Evolutionary conservation across 1,284 basidiomycete genomes (phyloP).

Genomic region (Apiotrichum mycotoxinovorans): DNA sequence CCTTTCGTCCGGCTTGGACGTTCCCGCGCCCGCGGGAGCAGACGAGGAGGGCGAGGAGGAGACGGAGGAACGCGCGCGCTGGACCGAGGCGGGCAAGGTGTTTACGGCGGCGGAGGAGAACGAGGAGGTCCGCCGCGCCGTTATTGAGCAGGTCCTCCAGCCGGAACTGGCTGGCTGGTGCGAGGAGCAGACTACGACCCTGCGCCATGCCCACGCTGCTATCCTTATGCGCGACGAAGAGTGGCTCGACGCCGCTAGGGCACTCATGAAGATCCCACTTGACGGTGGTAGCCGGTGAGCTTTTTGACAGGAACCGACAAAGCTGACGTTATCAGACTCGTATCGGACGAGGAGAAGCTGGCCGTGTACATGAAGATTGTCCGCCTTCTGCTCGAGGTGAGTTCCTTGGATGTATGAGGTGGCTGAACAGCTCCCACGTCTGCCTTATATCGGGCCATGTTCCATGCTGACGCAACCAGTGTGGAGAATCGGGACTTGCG

Average conservation of each 20-base stretch:
- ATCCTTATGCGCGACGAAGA: conserved; percentile 86
- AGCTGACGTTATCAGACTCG: conserved; percentile 55
- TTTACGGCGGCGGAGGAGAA: conserved; percentile 26
- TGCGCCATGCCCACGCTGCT: conserved; percentile 82
- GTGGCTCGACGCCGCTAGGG: conserved; percentile 85
- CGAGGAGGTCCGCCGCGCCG: conserved; percentile 31
- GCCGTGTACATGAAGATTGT: conserved; percentile 90
- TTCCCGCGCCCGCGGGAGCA: not conserved
- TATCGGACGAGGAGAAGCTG: conserved; percentile 81
- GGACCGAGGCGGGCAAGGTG: conserved; percentile 25
- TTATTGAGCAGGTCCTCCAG: conserved; percentile 39
- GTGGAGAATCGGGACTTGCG: conserved; percentile 64
- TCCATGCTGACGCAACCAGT: conserved; percentile 26
- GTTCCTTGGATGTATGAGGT: not conserved
- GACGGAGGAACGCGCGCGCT: conserved; percentile 23
- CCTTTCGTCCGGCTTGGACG: conserved; percentile 27
- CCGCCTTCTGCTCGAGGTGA: conserved; percentile 85
- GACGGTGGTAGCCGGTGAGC: conserved; percentile 82
- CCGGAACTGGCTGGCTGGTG: conserved; percentile 62
- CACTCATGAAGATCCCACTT: conserved; percentile 83
- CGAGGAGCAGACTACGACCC: conserved; percentile 86
- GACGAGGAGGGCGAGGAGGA: conserved; percentile 26
- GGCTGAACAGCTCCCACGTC: not conserved
- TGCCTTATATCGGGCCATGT: not conserved
- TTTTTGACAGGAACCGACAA: not conserved